Evolutionary conservation across 169 alveolate species (phyloP).

Genomic region (Plasmodium gallinaceum): DNA sequence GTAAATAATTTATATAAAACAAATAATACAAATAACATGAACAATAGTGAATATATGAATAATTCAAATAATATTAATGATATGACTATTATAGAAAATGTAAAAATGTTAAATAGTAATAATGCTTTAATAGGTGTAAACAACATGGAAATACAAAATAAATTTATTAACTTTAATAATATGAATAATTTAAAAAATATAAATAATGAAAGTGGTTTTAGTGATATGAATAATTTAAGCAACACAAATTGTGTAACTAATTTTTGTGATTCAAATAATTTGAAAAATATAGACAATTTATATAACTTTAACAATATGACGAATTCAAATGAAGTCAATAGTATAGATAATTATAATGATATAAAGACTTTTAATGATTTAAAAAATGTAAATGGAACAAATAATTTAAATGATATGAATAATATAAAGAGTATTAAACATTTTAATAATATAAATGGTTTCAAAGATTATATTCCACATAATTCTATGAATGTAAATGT

Average conservation of each 20-base stretch:
- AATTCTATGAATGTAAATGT: slow-evolving; percentile 6
- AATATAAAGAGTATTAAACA: slow-evolving; percentile 1
- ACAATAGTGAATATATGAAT: slow-evolving; percentile 4
- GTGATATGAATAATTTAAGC: not conserved
- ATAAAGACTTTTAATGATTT: not conserved
- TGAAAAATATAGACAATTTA: not conserved
- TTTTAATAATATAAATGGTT: slow-evolving; percentile 12
- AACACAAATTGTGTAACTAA: not conserved
- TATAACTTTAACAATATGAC: not conserved
- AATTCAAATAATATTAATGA: slow-evolving; percentile 1
- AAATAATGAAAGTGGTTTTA: not conserved
- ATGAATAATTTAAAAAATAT: not conserved
- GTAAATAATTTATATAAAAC: not conserved
- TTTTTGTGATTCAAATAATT: not conserved
- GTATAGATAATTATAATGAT: not conserved
- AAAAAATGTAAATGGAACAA: slow-evolving; percentile 10
- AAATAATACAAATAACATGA: not conserved
- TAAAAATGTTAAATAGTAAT: slow-evolving; percentile 1
- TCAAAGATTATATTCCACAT: slow-evolving; percentile 1
- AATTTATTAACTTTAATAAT: not conserved
- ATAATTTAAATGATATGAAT: slow-evolving; percentile 4
- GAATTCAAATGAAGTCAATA: not conserved
- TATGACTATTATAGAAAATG: not conserved
- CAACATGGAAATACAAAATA: not conserved
- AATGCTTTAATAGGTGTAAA: not conserved